Conservation (phyloP, 441 rosid species). For the Gossypium schwendimanii region DNA sequence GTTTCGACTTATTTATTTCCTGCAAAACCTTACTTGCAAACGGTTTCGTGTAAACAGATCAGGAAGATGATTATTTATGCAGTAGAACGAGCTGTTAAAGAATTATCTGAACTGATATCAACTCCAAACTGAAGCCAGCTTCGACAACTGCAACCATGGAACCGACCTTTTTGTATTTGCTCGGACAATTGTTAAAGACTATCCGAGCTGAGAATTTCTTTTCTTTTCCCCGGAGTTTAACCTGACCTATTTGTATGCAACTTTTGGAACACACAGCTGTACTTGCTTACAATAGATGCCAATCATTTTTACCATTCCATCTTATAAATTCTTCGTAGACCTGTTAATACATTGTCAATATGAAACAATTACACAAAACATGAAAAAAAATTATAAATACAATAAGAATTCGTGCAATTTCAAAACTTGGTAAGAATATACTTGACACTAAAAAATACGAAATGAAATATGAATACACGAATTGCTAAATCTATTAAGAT, state of each 20-base stretch:
- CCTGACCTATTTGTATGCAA: background rate
- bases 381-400: background rate
- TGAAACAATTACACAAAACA: background rate
- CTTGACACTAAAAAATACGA: too few species aligned
- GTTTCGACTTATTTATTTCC: background rate
- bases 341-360: background rate
- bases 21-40: background rate
- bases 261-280: too few species aligned
- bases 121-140: background rate
- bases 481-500: too few species aligned
- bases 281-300: background rate
- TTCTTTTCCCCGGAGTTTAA: background rate
- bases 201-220: background rate
- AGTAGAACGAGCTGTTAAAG: constrained; percentile 37
- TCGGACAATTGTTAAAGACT: background rate
- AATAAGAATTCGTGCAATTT: too few species aligned
- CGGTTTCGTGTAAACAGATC: constrained; percentile 32
- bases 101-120: constrained; percentile 22
- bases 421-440: too few species aligned
- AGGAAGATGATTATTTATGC: constrained; percentile 79
- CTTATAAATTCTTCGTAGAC: background rate
- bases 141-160: background rate
- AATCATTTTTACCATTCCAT: background rate
- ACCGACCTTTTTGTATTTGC: background rate
- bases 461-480: too few species aligned